Conservation (phyloP, 2,329 filamentous ascomycete genomes). For the Xylogone sp. region DNA sequence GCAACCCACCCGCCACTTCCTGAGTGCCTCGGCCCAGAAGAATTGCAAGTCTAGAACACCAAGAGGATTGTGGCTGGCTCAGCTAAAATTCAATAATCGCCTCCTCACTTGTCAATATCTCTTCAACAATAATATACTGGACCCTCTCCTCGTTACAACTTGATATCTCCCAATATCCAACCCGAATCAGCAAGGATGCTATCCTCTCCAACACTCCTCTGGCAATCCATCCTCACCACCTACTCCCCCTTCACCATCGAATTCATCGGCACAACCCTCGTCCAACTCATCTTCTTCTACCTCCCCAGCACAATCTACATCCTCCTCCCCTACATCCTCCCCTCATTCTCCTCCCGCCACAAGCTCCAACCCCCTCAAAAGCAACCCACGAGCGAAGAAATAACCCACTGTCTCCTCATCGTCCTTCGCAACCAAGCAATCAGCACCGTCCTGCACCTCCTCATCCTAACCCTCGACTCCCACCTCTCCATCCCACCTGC, state of each 20-base stretch:
- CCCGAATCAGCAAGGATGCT: background rate
- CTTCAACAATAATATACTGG: background rate
- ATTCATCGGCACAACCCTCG: conserved; percentile 33
- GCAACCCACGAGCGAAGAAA: conserved; percentile 43
- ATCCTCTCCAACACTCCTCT: conserved; percentile 1
- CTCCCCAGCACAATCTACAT: conserved; percentile 38
- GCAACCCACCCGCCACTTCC: background rate
- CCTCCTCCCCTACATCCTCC: conserved; percentile 39
- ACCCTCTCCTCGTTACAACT: background rate
- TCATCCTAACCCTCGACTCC: conserved; percentile 4
- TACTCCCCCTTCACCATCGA: conserved; percentile 34
- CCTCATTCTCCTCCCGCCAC: conserved; percentile 44
- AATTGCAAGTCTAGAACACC: too few relatives aligned
- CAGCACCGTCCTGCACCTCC: conserved; percentile 30
- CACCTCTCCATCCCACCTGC: conserved; percentile 4
- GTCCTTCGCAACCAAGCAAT: conserved; percentile 45
- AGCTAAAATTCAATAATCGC: too few relatives aligned
- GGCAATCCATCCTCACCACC: conserved; percentile 4
- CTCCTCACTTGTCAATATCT: too few relatives aligned
- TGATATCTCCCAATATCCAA: background rate
- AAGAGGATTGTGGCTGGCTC: too few relatives aligned
- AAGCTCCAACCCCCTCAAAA: conserved; percentile 50
- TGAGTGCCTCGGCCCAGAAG: too few relatives aligned
- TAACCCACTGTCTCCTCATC: conserved; percentile 38
- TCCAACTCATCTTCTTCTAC: conserved; percentile 45